Evolutionary conservation across 2,329 filamentous ascomycete species (phyloP).

Genomic region (Cladosporium velox): DNA sequence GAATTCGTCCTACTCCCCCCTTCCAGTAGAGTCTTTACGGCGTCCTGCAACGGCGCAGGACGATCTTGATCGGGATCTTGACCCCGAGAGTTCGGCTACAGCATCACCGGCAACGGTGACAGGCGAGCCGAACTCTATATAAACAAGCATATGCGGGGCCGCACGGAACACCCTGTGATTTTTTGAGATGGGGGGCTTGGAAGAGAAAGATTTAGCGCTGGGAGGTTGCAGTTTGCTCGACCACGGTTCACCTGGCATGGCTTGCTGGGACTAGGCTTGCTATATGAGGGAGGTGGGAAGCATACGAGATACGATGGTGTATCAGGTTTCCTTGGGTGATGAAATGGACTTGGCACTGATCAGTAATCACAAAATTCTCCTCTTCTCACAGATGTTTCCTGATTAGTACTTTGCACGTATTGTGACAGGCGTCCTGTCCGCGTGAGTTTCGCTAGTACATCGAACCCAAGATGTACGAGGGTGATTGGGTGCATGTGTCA

Average conservation of each 20-base stretch:
- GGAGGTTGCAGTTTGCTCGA: not conserved
- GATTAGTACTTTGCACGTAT: not conserved
- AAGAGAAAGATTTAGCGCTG: not conserved
- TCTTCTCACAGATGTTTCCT: not conserved
- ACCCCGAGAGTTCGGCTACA: not conserved
- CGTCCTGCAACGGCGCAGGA: not conserved
- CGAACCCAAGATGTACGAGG: not conserved
- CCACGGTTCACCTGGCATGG: not conserved
- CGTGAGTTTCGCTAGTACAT: not conserved
- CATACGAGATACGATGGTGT: not conserved
- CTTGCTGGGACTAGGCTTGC: not conserved
- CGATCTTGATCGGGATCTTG: not conserved
- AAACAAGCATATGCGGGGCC: not conserved
- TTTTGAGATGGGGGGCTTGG: not conserved
- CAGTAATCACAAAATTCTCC: not conserved
- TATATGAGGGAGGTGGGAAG: not conserved
- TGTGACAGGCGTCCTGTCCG: not conserved
- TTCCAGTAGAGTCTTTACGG: not conserved
- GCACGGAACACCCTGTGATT: not conserved
- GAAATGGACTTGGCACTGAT: not conserved
- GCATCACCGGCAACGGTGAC: slow-evolving; percentile 1
- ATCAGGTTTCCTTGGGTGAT: not conserved
- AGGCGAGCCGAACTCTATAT: not conserved
- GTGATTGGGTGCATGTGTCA: not conserved
- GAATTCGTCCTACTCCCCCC: not conserved